Percentiles rank a stretch among this genome's conserved stretches.
Conservation (phyloP, 1,284 basidiomycete species). For the Apiotrichum siamense region DNA sequence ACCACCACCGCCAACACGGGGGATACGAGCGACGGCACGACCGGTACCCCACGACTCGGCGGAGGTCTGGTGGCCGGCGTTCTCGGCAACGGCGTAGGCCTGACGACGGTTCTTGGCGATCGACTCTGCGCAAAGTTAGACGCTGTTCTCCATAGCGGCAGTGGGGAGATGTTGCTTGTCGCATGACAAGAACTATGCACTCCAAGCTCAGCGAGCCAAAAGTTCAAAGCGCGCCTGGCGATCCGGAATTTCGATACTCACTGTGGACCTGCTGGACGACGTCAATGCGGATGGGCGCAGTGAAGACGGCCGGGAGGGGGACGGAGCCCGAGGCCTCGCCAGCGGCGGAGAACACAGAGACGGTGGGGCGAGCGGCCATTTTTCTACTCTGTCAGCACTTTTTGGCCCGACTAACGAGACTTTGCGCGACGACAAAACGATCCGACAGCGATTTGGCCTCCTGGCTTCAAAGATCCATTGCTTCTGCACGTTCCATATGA, state of each 20-base stretch:
- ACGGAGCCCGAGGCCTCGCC: constrained; percentile 85
- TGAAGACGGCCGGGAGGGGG: constrained; percentile 92
- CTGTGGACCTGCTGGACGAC: constrained; percentile 98
- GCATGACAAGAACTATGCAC: background rate
- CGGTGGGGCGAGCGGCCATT: constrained; percentile 87
- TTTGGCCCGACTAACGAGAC: too few relatives aligned
- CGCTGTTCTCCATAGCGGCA: background rate
- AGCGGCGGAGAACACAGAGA: constrained; percentile 67
- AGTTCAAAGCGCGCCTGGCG: too few relatives aligned
- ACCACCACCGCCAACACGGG: constrained; percentile 98
- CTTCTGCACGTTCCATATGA: background rate
- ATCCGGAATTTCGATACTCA: constrained; percentile 51
- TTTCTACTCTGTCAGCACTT: too few relatives aligned
- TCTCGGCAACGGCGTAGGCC: constrained; percentile 92
- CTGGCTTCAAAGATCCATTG: too few relatives aligned
- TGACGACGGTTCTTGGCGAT: constrained; percentile 98
- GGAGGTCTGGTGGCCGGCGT: constrained; percentile 98
- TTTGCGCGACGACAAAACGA: too few relatives aligned
- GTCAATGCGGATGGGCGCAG: constrained; percentile 97
- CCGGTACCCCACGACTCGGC: constrained; percentile 98
- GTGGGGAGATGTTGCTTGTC: background rate
- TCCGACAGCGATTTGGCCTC: too few relatives aligned
- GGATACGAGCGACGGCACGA: constrained; percentile 99
- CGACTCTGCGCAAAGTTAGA: constrained; percentile 62
- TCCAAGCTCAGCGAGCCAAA: background rate